These are phyloP conservation scores for Lactuca saligna DNA, from an alignment of 129 eudicot species.

Conservation along the genomic window DNA sequence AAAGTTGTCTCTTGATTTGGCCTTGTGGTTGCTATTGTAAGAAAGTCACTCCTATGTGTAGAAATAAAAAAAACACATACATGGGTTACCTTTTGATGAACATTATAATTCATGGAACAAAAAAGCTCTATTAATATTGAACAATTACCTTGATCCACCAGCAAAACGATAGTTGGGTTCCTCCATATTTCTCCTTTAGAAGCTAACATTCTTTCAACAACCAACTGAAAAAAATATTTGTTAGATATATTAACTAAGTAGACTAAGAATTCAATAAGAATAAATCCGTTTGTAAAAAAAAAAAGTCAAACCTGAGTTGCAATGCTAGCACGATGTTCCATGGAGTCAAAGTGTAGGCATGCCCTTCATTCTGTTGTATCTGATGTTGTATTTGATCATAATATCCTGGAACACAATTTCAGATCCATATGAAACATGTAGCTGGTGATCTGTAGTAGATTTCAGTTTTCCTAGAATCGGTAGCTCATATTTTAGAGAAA, in stretches of 20 bases:
- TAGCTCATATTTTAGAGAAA: conserved; percentile 89
- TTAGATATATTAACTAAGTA: conserved; percentile 2
- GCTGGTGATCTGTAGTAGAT: conserved; percentile 43
- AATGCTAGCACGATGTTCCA: conserved; percentile 98
- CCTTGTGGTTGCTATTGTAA: conserved; percentile 91
- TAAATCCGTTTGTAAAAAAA: neutral
- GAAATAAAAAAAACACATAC: neutral
- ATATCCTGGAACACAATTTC: conserved; percentile 60
- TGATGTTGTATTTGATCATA: conserved; percentile 42
- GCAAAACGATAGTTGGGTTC: conserved; percentile 96
- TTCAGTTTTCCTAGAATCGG: conserved; percentile 56
- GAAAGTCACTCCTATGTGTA: conserved; percentile 65
- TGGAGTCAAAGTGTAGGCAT: conserved; percentile 96
- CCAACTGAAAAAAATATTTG: conserved; percentile 59
- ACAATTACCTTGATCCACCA: conserved; percentile 80
- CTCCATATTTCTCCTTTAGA: conserved; percentile 78
- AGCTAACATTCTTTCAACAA: conserved; percentile 91
- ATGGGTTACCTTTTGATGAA: neutral
- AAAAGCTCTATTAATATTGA: neutral
- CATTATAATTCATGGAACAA: neutral
- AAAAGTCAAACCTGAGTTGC: conserved; percentile 79
- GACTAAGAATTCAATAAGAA: conserved; percentile 12
- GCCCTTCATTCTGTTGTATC: conserved; percentile 92
- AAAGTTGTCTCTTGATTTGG: conserved; percentile 39
- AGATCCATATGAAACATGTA: conserved; percentile 42